Evolutionary conservation across 495 filamentous ascomycete species (phyloP).

Genomic region (Xylaria sp.): DNA sequence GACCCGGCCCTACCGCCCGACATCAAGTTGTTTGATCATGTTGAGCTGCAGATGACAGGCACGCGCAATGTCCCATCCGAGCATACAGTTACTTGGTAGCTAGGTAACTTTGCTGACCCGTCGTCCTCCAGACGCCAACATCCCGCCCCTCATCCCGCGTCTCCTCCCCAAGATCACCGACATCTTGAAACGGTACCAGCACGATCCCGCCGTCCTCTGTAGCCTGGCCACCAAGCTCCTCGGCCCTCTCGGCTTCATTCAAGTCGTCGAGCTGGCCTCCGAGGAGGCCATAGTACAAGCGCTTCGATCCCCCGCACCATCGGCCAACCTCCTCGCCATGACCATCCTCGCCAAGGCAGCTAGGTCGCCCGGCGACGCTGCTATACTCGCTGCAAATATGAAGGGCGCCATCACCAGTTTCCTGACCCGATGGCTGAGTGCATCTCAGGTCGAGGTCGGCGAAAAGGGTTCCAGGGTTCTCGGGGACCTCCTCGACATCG

Average conservation of each 20-base stretch:
- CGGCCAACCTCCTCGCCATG: slow-evolving; percentile 75
- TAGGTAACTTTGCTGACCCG: background rate
- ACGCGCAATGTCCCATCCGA: slow-evolving; percentile 10
- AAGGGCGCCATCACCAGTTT: slow-evolving; percentile 66
- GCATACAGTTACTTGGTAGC: background rate
- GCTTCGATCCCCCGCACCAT: slow-evolving; percentile 64
- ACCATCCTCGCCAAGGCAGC: slow-evolving; percentile 76
- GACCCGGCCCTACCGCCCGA: slow-evolving; percentile 48
- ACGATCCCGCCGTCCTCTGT: slow-evolving; percentile 59
- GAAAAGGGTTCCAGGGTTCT: slow-evolving; percentile 70
- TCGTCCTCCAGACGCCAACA: slow-evolving; percentile 49
- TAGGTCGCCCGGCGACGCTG: slow-evolving; percentile 64
- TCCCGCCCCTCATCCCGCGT: slow-evolving; percentile 51
- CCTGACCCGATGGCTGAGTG: slow-evolving; percentile 74
- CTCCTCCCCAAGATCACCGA: slow-evolving; percentile 58
- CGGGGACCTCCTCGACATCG: slow-evolving; percentile 73
- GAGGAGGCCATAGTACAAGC: slow-evolving; percentile 60
- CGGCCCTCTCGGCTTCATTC: slow-evolving; percentile 56
- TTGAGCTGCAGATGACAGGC: slow-evolving; percentile 62
- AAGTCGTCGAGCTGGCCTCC: slow-evolving; percentile 59
- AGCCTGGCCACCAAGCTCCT: slow-evolving; percentile 62
- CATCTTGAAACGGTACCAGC: slow-evolving; percentile 55
- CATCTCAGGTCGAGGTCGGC: slow-evolving; percentile 74
- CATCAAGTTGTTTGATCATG: slow-evolving; percentile 59
- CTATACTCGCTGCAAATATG: slow-evolving; percentile 68